phyloP scores from a whole-genome alignment of 2,329 filamentous ascomycete species.

The Colletotrichum tropicicola region DNA sequence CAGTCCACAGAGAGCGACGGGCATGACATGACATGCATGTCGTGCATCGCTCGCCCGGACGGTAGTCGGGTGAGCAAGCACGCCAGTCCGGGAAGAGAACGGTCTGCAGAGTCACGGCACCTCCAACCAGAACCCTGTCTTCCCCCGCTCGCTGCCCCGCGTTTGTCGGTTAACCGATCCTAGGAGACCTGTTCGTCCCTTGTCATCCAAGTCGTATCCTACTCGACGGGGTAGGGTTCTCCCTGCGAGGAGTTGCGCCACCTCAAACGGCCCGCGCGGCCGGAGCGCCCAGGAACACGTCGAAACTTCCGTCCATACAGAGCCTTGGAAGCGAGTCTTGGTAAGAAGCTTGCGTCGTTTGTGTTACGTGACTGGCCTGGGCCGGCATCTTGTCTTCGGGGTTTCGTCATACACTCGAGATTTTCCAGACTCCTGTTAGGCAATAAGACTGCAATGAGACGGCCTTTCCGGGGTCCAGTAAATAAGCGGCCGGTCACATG shows the following conservation, averaged over 20 bases:
- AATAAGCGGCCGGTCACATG: not conserved
- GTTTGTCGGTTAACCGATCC: constrained; percentile 8
- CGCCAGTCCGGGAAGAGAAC: not conserved
- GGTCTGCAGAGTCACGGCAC: not conserved
- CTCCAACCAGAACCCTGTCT: not conserved
- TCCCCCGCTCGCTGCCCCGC: constrained; percentile 16
- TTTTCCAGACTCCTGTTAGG: not conserved
- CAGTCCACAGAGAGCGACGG: not conserved
- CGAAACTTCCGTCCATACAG: constrained; percentile 13
- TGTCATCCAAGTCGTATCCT: too few relatives aligned
- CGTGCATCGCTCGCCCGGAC: not conserved
- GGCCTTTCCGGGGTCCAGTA: too few relatives aligned
- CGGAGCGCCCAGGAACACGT: not conserved
- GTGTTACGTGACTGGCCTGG: not conserved
- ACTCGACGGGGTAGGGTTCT: not conserved
- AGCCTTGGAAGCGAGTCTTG: not conserved
- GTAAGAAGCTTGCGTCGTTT: not conserved
- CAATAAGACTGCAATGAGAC: not conserved
- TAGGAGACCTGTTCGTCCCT: constrained; percentile 6
- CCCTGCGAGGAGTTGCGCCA: constrained; percentile 7
- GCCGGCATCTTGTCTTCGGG: too few relatives aligned
- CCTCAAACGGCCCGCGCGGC: constrained; percentile 8
- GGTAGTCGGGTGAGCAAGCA: not conserved
- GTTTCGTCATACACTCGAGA: not conserved
- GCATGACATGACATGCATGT: constrained; percentile 10